phyloP scores from a whole-genome alignment of 352 stramenopile species.

The Globisporangium viniferum region DNA sequence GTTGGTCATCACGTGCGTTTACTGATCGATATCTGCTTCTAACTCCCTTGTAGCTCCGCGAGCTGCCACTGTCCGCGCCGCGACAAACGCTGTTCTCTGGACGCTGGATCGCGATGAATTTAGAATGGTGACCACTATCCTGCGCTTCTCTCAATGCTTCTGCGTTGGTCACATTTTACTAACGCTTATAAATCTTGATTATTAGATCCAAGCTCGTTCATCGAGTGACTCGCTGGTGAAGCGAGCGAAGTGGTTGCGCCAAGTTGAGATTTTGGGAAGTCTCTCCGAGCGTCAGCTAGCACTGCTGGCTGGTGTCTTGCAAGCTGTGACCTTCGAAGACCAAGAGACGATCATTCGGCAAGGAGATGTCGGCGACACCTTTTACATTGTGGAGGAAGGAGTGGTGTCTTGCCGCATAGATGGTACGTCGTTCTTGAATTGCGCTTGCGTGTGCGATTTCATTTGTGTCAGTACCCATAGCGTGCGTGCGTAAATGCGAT shows the following conservation, averaged over 20 bases:
- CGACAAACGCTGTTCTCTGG: slow-evolving; percentile 86
- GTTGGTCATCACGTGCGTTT: neutral
- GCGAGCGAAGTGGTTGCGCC: slow-evolving; percentile 62
- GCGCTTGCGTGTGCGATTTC: neutral
- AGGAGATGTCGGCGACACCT: slow-evolving; percentile 74
- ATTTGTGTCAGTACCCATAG: neutral
- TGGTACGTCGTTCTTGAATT: slow-evolving; percentile 11
- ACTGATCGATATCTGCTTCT: neutral
- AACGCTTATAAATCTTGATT: neutral
- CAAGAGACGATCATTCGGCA: slow-evolving; percentile 80
- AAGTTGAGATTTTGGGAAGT: slow-evolving; percentile 70
- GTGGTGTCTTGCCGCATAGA: slow-evolving; percentile 61
- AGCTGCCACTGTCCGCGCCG: slow-evolving; percentile 89
- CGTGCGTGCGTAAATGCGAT: neutral
- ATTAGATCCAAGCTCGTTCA: slow-evolving; percentile 60
- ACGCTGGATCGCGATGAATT: slow-evolving; percentile 89
- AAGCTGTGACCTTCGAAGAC: slow-evolving; percentile 62
- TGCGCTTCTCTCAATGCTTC: neutral
- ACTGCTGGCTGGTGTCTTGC: slow-evolving; percentile 58
- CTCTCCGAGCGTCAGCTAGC: slow-evolving; percentile 64
- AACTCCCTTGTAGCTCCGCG: slow-evolving; percentile 59
- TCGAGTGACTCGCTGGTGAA: slow-evolving; percentile 79
- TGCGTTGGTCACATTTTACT: neutral
- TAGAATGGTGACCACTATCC: slow-evolving; percentile 35
- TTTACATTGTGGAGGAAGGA: slow-evolving; percentile 81